Percentiles rank a stretch among this genome's conserved stretches.
Evolutionary conservation across 495 filamentous ascomycete genomes (phyloP).

Genomic region (Usnea hakonensis): DNA sequence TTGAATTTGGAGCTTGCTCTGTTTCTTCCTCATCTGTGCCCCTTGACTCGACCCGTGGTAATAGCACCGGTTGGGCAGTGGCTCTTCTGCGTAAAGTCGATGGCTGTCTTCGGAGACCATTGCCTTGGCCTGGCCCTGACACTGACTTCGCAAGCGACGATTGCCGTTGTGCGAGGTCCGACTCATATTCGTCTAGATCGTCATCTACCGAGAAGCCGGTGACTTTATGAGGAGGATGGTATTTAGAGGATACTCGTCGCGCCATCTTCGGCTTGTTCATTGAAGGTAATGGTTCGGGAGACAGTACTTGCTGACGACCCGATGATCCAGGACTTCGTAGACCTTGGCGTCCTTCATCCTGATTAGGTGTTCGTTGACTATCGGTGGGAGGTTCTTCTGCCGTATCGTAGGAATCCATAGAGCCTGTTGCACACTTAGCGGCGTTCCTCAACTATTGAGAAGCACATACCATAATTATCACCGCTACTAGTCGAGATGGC

Average conservation of each 20-base stretch:
- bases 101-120: conserved; percentile 37
- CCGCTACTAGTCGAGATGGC: conserved; percentile 18
- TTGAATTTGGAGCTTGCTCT: conserved; percentile 22
- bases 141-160: conserved; percentile 21
- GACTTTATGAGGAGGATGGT: conserved; percentile 65
- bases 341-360: conserved; percentile 13
- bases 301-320: conserved; percentile 39
- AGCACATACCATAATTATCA: conserved; percentile 16
- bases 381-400: conserved; percentile 31
- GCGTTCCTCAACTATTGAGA: background rate
- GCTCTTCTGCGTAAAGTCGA: conserved; percentile 67
- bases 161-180: conserved; percentile 35
- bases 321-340: conserved; percentile 15
- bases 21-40: conserved; percentile 41
- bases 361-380: conserved; percentile 25
- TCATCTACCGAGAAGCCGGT: conserved; percentile 94
- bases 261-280: conserved; percentile 52
- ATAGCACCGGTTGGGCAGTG: conserved; percentile 47
- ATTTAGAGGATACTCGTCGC: conserved; percentile 66
- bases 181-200: conserved; percentile 74
- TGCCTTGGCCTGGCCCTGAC: conserved; percentile 19
- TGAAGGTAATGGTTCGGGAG: conserved; percentile 47
- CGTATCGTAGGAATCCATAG: conserved; percentile 15
- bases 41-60: conserved; percentile 53
- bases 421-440: conserved; percentile 13